Percentiles rank a stretch among this genome's conserved stretches.
phyloP scores from a whole-genome alignment of 2,329 filamentous ascomycete genomes.

The Aureobasidium sp. region DNA sequence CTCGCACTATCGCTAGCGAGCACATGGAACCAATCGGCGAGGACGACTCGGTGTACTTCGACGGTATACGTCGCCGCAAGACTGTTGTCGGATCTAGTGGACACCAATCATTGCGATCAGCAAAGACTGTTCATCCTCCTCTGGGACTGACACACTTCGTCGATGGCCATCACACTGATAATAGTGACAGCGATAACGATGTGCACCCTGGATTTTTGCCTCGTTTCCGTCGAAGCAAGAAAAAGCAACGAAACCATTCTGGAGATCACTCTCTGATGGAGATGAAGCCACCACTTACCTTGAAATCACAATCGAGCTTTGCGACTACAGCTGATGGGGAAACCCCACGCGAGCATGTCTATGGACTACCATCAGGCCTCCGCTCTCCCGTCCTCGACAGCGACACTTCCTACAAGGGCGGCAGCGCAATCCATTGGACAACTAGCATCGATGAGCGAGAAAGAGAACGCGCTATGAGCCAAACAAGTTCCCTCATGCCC shows the following conservation, averaged over 20 bases:
- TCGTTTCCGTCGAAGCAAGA: conserved; percentile 8
- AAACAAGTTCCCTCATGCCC: conserved; percentile 38
- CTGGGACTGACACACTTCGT: conserved; percentile 84
- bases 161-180: conserved; percentile 46
- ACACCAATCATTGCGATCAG: conserved; percentile 34
- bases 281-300: conserved; percentile 15
- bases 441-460: conserved; percentile 26
- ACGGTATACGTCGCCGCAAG: conserved; percentile 71
- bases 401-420: conserved; percentile 37
- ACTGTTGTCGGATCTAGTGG: conserved; percentile 43
- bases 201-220: conserved; percentile 38
- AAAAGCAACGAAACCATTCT: conserved; percentile 25
- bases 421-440: conserved; percentile 38
- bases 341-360: conserved; percentile 36
- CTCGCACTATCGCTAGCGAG: conserved; percentile 70
- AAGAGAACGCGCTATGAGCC: conserved; percentile 33
- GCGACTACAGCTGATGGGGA: not conserved
- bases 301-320: not conserved
- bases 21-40: conserved; percentile 72
- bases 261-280: conserved; percentile 16
- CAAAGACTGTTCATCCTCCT: conserved; percentile 59
- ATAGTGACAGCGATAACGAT: conserved; percentile 25
- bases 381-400: conserved; percentile 42
- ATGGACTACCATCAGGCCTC: conserved; percentile 39
- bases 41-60: conserved; percentile 79